These are phyloP conservation scores for Fusarium pseudocircinatum DNA, from an alignment of 2,329 filamentous ascomycete species.

Conservation along the genomic window DNA sequence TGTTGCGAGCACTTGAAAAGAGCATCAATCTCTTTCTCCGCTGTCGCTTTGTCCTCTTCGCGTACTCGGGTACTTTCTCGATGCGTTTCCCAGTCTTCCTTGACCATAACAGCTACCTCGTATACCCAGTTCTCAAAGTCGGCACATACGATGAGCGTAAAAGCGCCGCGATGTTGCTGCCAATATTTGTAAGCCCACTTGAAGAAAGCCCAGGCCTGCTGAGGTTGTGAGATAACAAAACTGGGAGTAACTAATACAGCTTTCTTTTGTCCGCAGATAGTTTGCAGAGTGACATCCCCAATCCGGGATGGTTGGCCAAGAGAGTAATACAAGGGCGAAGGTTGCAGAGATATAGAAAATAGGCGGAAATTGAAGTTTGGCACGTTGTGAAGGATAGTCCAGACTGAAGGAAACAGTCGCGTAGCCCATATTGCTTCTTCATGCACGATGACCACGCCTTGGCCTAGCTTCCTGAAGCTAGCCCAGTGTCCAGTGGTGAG, in stretches of 20 bases:
- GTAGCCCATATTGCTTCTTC: constrained; percentile 52
- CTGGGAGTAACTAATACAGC: constrained; percentile 55
- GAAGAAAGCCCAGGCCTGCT: constrained; percentile 47
- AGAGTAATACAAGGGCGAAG: constrained; percentile 21
- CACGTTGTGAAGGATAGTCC: constrained; percentile 45
- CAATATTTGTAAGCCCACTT: constrained; percentile 48
- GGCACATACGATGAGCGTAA: constrained; percentile 46
- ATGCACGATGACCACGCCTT: constrained; percentile 56
- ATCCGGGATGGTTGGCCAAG: constrained; percentile 1
- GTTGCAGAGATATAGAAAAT: constrained; percentile 48
- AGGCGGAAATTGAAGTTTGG: constrained; percentile 52
- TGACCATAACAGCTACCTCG: constrained; percentile 40
- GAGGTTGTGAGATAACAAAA: constrained; percentile 53
- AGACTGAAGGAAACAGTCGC: constrained; percentile 52
- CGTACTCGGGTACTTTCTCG: neutral
- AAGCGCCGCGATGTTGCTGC: constrained; percentile 9
- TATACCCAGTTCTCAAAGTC: constrained; percentile 45
- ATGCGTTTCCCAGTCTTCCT: neutral
- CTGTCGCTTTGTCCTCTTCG: neutral
- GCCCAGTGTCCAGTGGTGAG: constrained; percentile 58
- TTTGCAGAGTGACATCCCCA: constrained; percentile 41
- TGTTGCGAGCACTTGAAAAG: constrained; percentile 38
- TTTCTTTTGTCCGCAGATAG: constrained; percentile 46
- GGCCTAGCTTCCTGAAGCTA: constrained; percentile 49
- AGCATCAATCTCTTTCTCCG: constrained; percentile 23